Percentiles rank a stretch among this genome's conserved stretches.
These are phyloP conservation scores for Tolypocladium pustulatum DNA, from an alignment of 2,329 filamentous ascomycete genomes.

Conservation along the genomic window DNA sequence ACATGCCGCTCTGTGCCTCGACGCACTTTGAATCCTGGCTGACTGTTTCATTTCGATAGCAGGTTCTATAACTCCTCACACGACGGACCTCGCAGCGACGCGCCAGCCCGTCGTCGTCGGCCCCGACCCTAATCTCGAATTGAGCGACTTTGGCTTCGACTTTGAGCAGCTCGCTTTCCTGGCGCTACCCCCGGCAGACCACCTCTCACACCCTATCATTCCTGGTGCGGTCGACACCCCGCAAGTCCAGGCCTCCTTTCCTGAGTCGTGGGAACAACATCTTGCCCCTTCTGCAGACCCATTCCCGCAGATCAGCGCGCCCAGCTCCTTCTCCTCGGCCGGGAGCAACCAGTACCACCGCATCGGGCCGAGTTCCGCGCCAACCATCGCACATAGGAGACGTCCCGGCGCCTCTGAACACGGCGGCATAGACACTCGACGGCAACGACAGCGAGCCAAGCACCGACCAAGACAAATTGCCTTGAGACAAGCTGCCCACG, in stretches of 20 bases:
- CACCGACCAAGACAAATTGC: slow-evolving; percentile 22
- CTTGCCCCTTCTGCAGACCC: slow-evolving; percentile 4
- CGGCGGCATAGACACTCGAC: slow-evolving; percentile 12
- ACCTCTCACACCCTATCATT: slow-evolving; percentile 18
- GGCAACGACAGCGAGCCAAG: slow-evolving; percentile 11
- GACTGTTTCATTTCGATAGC: slow-evolving; percentile 13
- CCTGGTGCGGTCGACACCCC: slow-evolving; percentile 7
- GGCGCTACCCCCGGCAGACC: slow-evolving; percentile 8
- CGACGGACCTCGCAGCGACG: slow-evolving; percentile 11
- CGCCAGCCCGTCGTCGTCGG: slow-evolving; percentile 17
- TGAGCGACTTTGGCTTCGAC: slow-evolving; percentile 23
- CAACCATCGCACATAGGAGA: slow-evolving; percentile 6
- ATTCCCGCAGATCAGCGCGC: slow-evolving; percentile 1
- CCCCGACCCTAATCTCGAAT: slow-evolving; percentile 17
- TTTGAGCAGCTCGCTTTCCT: slow-evolving; percentile 23
- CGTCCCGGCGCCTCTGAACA: slow-evolving; percentile 12
- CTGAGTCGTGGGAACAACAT: slow-evolving; percentile 13
- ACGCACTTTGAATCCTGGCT: slow-evolving; percentile 5
- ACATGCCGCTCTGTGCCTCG: slow-evolving; percentile 3
- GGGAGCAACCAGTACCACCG: not conserved
- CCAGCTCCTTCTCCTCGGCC: not conserved
- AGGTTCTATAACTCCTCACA: slow-evolving; percentile 16
- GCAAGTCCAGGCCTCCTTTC: slow-evolving; percentile 8
- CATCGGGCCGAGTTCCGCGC: no score
- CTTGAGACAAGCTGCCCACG: slow-evolving; percentile 12